phyloP scores from a whole-genome alignment of 2,329 filamentous ascomycete genomes.

The Ceratocystis variospora region DNA sequence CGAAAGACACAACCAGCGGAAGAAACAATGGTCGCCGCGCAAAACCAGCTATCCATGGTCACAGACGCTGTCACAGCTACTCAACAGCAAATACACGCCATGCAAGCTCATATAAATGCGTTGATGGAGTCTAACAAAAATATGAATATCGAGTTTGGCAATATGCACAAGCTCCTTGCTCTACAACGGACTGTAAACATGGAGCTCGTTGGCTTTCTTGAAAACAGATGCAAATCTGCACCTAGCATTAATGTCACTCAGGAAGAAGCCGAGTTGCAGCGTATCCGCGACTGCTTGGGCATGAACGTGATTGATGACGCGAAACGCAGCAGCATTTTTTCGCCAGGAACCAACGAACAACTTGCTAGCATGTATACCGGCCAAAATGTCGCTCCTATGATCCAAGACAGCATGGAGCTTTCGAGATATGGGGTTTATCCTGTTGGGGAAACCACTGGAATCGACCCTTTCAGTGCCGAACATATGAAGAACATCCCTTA shows the following conservation, averaged over 20 bases:
- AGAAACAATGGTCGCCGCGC: slow-evolving; percentile 72
- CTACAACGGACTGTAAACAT: slow-evolving; percentile 43
- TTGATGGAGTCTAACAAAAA: slow-evolving; percentile 50
- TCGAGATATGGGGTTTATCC: slow-evolving; percentile 65
- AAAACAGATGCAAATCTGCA: slow-evolving; percentile 16
- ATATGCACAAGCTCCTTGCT: slow-evolving; percentile 46
- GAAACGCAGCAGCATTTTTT: slow-evolving; percentile 17
- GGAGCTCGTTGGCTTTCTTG: slow-evolving; percentile 43
- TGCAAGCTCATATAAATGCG: slow-evolving; percentile 75
- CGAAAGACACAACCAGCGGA: slow-evolving; percentile 55
- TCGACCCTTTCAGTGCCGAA: slow-evolving; percentile 87
- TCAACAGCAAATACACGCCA: slow-evolving; percentile 35
- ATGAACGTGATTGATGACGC: slow-evolving; percentile 2
- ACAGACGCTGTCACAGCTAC: slow-evolving; percentile 13
- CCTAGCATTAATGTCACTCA: slow-evolving; percentile 16
- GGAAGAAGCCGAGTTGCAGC: slow-evolving; percentile 31
- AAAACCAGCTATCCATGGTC: slow-evolving; percentile 39
- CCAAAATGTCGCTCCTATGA: slow-evolving; percentile 29
- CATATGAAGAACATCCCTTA: slow-evolving; percentile 93
- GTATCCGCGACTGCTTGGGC: slow-evolving; percentile 32
- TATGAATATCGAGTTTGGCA: slow-evolving; percentile 47
- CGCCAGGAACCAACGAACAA: slow-evolving; percentile 14
- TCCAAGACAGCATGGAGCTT: slow-evolving; percentile 43
- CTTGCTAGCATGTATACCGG: slow-evolving; percentile 15
- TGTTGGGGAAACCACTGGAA: slow-evolving; percentile 77